These are phyloP conservation scores for Jatropha podagrica DNA, from an alignment of 441 rosid genomes.

Conservation along the genomic window DNA sequence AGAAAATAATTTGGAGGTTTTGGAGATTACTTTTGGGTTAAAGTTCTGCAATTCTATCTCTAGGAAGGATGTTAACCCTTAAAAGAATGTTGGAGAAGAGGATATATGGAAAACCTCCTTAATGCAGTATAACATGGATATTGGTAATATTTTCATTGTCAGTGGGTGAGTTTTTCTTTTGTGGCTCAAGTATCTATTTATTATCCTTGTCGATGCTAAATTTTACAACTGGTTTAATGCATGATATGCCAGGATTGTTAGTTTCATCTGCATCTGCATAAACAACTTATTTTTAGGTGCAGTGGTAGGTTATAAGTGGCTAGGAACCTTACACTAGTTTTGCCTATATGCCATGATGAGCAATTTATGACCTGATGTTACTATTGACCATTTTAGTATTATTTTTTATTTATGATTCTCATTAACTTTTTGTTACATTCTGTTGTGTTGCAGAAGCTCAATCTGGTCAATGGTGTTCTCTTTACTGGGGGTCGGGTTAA, in stretches of 20 bases:
- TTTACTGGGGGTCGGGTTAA: conserved; percentile 94
- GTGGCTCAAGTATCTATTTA: neutral
- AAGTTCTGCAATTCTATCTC: neutral
- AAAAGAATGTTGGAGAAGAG: neutral
- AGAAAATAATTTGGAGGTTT: neutral
- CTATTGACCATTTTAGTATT: neutral
- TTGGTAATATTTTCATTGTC: neutral
- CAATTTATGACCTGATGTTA: neutral
- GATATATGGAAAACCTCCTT: neutral
- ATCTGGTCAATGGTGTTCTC: conserved; percentile 80
- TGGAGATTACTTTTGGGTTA: neutral
- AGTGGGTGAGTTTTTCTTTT: neutral
- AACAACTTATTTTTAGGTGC: no score
- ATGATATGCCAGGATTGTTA: neutral
- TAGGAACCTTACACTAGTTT: neutral
- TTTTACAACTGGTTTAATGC: neutral
- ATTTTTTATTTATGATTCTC: conserved; percentile 11
- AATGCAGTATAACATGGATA: neutral
- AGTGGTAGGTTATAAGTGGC: neutral
- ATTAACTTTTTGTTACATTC: neutral
- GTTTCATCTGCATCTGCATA: neutral
- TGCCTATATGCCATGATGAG: neutral
- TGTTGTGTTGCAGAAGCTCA: conserved; percentile 61
- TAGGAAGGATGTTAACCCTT: neutral
- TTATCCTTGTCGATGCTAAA: neutral